Base-by-base conservation (phyloP, 805 yeast species). In the Ogataea paraovalis region DNA sequence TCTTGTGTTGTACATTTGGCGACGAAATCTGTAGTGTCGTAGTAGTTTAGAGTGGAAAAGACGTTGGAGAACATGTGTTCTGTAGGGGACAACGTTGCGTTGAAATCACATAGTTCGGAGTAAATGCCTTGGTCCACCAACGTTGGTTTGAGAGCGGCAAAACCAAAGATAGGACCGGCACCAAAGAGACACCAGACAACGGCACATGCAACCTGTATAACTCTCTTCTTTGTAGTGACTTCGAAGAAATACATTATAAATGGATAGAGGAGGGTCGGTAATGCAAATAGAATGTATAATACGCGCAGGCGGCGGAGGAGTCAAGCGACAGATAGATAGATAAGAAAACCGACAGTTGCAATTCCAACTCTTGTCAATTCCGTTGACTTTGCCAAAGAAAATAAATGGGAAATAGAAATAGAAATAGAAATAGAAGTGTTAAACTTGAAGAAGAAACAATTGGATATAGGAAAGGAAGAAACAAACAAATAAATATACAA, bases 91-190 rank as follows among this genome's bases (percentile, higher is more conserved):
- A 10, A 25, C 13, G 58, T 44, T 2, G 55, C 45, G 46, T 58
- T 48, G 2, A 56, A 45, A 34, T 64, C 63, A 62, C 83, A 78
- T 1, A 59, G 55, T 19, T 62, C 56, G 49, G 71, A 74, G 54
- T 78, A 78, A 43, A 78, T 65, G 13, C 72, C 73, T 55, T 78
- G 79, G 45, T 62, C 69, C 40, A 78, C 71, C 37, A 78, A 63
- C 4, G 76, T 66, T 9, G 83, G 83, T 52, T 78, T 78, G 56
- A 78, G 65, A 14, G 83, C 83, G 6, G 83, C 83, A 65, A 78
- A 78, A 5, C 83, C 83, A 59, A 78, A 78, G 32, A 78, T 75
- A 2, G 82, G 80, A 4, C 83, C 83, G 3, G 80, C 82, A 4
- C 81, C 75, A 23, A 78, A 61, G 8, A 78, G 62, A 55, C 82